Evolutionary conservation across 108 stramenopile genomes (phyloP).

Genomic region (Cylindrotheca fusiformis): DNA sequence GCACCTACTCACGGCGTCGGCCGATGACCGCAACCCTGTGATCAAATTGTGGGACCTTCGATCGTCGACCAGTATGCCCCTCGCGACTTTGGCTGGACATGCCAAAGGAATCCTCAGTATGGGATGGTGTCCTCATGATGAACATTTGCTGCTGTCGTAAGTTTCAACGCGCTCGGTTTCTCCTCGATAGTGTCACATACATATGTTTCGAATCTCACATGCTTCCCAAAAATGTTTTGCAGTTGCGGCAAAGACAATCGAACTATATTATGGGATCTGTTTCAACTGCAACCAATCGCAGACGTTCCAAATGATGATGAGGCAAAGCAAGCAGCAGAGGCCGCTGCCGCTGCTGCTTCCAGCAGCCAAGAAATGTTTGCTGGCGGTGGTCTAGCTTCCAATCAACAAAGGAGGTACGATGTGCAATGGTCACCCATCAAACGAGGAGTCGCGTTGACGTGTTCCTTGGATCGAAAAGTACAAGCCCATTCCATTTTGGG

Average conservation of each 20-base stretch:
- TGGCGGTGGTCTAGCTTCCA: slow-evolving; percentile 55
- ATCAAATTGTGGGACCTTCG: slow-evolving; percentile 95
- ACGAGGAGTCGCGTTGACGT: slow-evolving; percentile 88
- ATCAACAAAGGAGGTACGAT: slow-evolving; percentile 76
- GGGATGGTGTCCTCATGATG: slow-evolving; percentile 96
- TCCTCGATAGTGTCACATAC: not conserved
- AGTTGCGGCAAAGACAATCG: slow-evolving; percentile 94
- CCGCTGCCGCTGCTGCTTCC: slow-evolving; percentile 10
- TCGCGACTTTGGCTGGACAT: slow-evolving; percentile 88
- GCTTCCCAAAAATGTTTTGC: slow-evolving; percentile 2
- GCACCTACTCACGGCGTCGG: slow-evolving; percentile 91
- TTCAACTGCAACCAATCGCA: slow-evolving; percentile 75
- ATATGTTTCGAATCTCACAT: no score
- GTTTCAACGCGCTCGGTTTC: slow-evolving; percentile 3
- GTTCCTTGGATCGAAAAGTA: slow-evolving; percentile 95
- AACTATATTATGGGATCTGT: slow-evolving; percentile 96
- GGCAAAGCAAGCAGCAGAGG: slow-evolving; percentile 4
- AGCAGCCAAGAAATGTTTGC: slow-evolving; percentile 42
- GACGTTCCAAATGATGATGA: slow-evolving; percentile 76
- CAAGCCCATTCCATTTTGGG: slow-evolving; percentile 87
- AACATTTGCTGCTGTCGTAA: slow-evolving; percentile 70
- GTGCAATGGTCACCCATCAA: slow-evolving; percentile 90
- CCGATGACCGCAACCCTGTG: slow-evolving; percentile 88
- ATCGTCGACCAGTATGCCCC: slow-evolving; percentile 89
- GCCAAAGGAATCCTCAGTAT: slow-evolving; percentile 86